Percentiles rank a stretch among this genome's conserved stretches.
Evolutionary conservation across 1,139 yeast genomes (phyloP).

Genomic region (Yamadazyma atlantica): DNA sequence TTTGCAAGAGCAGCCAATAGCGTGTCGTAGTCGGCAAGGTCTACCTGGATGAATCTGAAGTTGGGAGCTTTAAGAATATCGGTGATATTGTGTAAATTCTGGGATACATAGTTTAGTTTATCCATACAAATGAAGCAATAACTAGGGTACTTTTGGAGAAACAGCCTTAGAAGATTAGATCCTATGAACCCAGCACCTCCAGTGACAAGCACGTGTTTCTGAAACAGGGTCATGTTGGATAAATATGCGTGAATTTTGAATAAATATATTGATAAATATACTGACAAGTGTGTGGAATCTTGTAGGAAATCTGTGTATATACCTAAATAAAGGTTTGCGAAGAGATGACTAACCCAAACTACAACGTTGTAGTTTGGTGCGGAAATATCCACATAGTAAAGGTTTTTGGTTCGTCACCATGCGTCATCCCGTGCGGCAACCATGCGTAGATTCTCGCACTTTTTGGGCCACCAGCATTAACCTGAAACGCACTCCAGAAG

Average conservation of each 20-base stretch:
- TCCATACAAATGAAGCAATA: constrained; percentile 49
- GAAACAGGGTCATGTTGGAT: constrained; percentile 9
- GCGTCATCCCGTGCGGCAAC: neutral
- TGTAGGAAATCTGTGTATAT: too few species aligned
- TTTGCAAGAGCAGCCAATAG: constrained; percentile 12
- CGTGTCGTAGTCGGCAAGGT: constrained; percentile 29
- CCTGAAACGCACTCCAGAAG: too few species aligned
- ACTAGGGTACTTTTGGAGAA: constrained; percentile 38
- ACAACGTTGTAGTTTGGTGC: constrained; percentile 1
- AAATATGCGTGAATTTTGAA: neutral
- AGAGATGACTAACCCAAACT: neutral
- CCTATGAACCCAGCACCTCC: constrained; percentile 67
- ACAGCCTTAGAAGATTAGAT: constrained; percentile 44
- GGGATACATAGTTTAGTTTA: constrained; percentile 39
- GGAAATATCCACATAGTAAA: neutral
- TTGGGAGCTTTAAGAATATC: constrained; percentile 12
- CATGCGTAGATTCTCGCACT: neutral
- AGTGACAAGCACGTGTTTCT: constrained; percentile 39
- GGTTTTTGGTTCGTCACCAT: neutral
- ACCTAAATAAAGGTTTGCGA: neutral
- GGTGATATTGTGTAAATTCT: constrained; percentile 14
- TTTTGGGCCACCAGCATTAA: too few species aligned
- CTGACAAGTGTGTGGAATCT: too few species aligned
- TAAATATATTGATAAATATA: too few species aligned
- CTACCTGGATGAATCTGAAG: constrained; percentile 32